These are phyloP conservation scores for Dillenia suffruticosa DNA, from an alignment of 164 flowering plant species.

Conservation along the genomic window DNA sequence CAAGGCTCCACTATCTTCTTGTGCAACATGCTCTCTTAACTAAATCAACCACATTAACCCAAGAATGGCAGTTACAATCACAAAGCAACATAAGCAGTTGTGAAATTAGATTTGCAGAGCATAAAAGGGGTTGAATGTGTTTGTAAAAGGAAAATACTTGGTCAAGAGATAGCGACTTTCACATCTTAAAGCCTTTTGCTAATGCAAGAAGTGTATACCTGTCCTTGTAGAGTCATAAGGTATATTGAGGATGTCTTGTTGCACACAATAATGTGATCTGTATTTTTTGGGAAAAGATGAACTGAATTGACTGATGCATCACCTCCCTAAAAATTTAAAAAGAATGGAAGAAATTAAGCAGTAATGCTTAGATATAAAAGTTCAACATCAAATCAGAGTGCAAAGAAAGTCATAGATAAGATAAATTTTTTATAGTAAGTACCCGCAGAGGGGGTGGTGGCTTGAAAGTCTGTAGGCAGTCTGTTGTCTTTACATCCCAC, in stretches of 20 bases:
- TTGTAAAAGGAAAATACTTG: too few species aligned
- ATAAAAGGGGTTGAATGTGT: too few species aligned
- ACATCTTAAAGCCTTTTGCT: neutral
- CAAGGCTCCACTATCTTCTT: too few species aligned
- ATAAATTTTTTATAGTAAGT: conserved; percentile 12
- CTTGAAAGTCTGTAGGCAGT: conserved; percentile 92
- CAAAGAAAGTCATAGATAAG: neutral
- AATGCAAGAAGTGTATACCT: conserved; percentile 44
- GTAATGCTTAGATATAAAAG: neutral
- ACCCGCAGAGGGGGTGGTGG: conserved; percentile 98
- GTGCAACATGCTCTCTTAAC: too few species aligned
- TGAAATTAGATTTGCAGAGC: too few species aligned
- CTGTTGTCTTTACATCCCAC: conserved; percentile 91
- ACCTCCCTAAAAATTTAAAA: conserved; percentile 64
- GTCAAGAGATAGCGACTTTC: too few species aligned
- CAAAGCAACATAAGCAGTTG: too few species aligned
- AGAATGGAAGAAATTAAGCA: conserved; percentile 1
- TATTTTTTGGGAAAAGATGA: conserved; percentile 85
- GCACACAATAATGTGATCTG: conserved; percentile 89
- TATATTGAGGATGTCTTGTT: conserved; percentile 94
- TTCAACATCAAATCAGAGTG: neutral
- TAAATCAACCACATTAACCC: too few species aligned
- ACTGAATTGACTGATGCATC: conserved; percentile 97
- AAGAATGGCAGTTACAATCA: too few species aligned
- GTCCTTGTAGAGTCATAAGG: conserved; percentile 98